Evolutionary conservation across 345 rosid genomes (phyloP), one percentile per base, ranked within the genome.

Genomic region (Citrus hindsii): DNA sequence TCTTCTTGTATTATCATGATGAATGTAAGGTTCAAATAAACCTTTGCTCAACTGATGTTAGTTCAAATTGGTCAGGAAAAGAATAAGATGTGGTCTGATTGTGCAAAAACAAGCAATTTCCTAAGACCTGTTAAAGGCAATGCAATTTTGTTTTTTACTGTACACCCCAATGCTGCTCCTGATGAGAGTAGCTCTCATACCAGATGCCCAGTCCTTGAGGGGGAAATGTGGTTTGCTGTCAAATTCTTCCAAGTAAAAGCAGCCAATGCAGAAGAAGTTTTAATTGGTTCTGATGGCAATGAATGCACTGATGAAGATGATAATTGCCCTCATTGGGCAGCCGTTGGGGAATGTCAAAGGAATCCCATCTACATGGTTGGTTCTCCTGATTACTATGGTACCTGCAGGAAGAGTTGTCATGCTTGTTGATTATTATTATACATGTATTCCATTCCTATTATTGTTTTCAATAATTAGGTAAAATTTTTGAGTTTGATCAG

Each of bases 341-440:
- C 90, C 48, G 69, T 63, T 4, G 98, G 98, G 0, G 98, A 96
- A 79, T 94, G 98, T 83, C 84, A 87, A 81, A 94, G 81, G 80
- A 96, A 96, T 78, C 95, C 97, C 13, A 87, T 96, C 25, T 96
- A 82, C 85, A 94, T 96, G 99, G 76, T 88, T 46, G 98, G 99
- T 67, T 88, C 98, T 58, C 91, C 95, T 27, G 98, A 94, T 84
- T 92, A 96, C 84, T 94, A 79, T 1, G 98, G 99, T 48, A 89
- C 98, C 1, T 96, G 98, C 81, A 88, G 93, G 86, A 96, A 89
- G 87, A 96, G 98, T 79, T 96, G 99, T 71, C 83, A 87, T 35
- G 90, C 87, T 38, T 90, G 98, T 81, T 89, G 79, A 85, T 64
- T 27, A 10, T 22, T 22, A 30, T n/a, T 42, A 24, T 53, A 3